A percentile compares a stretch with the other conserved stretches of the same genome.
phyloP scores from a whole-genome alignment of 2,329 filamentous ascomycete species.

The Scedosporium aurantiacum region DNA sequence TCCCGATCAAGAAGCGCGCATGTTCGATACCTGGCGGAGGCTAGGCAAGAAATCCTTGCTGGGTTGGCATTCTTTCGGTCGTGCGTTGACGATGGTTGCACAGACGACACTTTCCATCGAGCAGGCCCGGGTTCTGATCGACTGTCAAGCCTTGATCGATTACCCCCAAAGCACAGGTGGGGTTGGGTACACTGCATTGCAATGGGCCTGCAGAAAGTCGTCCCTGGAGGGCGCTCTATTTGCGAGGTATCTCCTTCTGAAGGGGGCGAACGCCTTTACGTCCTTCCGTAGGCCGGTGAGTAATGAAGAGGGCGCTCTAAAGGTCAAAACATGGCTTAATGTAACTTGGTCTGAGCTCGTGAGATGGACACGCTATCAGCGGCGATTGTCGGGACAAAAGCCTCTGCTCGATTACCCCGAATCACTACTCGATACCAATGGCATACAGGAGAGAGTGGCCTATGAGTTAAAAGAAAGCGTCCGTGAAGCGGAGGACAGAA shows the following conservation, averaged over 20 bases:
- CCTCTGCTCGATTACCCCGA: too few relatives aligned
- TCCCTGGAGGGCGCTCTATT: background rate
- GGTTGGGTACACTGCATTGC: background rate
- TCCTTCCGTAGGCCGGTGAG: background rate
- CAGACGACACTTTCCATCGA: background rate
- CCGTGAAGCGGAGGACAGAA: too few relatives aligned
- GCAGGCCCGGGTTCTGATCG: background rate
- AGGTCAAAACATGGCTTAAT: background rate
- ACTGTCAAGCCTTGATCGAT: background rate
- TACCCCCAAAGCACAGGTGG: background rate
- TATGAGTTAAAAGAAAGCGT: too few relatives aligned
- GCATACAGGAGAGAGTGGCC: too few relatives aligned
- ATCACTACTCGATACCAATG: too few relatives aligned
- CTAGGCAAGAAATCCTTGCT: background rate
- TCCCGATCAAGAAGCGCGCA: background rate
- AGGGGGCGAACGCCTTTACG: background rate
- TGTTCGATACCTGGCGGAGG: background rate
- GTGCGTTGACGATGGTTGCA: background rate
- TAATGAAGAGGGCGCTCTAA: background rate
- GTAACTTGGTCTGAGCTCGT: background rate
- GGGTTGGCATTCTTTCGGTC: background rate
- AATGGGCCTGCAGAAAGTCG: background rate
- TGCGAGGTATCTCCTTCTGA: background rate
- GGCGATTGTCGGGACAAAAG: background rate
- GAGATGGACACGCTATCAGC: background rate